phyloP scores from a whole-genome alignment of 2,329 filamentous ascomycete species.

The Dactylellina parvicollis region DNA sequence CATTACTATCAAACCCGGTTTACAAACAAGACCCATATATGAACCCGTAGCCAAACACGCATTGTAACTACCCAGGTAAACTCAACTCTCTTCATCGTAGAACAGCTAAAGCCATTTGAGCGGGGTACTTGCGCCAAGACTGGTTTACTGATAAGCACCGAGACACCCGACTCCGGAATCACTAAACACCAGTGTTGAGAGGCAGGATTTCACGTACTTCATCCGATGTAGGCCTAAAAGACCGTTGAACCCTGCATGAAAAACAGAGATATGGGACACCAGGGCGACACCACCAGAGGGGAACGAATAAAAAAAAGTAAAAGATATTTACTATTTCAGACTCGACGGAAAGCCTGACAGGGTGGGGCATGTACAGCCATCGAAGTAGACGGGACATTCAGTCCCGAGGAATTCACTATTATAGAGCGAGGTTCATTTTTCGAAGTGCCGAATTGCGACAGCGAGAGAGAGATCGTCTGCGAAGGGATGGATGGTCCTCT shows the following conservation, averaged over 20 bases:
- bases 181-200: too few relatives aligned
- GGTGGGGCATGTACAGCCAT: neutral
- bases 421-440: slow-evolving; percentile 7
- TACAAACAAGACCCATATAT: too few relatives aligned
- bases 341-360: neutral
- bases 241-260: slow-evolving; percentile 27
- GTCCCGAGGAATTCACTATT: neutral
- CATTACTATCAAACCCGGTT: too few relatives aligned
- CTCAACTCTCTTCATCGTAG: too few relatives aligned
- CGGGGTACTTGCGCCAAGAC: too few relatives aligned
- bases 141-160: too few relatives aligned
- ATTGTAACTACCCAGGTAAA: too few relatives aligned
- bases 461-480: neutral
- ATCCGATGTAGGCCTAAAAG: slow-evolving; percentile 13
- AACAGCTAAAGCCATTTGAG: too few relatives aligned
- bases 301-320: neutral
- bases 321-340: neutral
- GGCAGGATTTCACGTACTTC: too few relatives aligned
- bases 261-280: neutral
- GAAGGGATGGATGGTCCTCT: slow-evolving; percentile 7
- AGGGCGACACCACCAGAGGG: neutral
- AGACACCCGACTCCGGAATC: too few relatives aligned
- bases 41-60: too few relatives aligned
- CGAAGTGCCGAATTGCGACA: slow-evolving; percentile 39
- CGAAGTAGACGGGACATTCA: neutral